These are phyloP conservation scores for Sporothrix luriei DNA, from an alignment of 2,329 filamentous ascomycete genomes.

Conservation along the genomic window DNA sequence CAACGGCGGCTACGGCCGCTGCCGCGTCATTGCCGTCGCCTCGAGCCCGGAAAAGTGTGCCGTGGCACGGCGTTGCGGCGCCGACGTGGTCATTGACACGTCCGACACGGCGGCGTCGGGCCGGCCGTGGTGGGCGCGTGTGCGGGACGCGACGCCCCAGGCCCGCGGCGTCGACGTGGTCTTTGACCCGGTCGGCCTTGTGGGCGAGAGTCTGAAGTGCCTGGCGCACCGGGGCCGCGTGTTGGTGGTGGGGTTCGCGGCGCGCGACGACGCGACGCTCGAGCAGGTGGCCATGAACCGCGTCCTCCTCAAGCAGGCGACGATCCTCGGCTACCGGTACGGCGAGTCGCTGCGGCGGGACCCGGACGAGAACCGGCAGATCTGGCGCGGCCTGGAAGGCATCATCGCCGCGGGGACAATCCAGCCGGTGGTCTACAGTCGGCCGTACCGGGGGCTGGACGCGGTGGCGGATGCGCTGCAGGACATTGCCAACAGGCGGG, in stretches of 20 bases:
- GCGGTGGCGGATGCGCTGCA: conserved; percentile 54
- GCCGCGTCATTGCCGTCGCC: conserved; percentile 57
- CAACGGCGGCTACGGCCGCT: conserved; percentile 45
- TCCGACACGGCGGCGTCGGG: conserved; percentile 28
- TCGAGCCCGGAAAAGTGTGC: conserved; percentile 51
- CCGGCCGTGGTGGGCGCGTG: conserved; percentile 53
- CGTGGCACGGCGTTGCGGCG: conserved; percentile 47
- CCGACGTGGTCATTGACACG: conserved; percentile 49
- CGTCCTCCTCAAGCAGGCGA: conserved; percentile 55
- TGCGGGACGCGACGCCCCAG: conserved; percentile 49
- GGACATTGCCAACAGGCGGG: conserved; percentile 53
- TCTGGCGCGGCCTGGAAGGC: conserved; percentile 55
- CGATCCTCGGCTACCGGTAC: conserved; percentile 60
- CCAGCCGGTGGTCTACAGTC: conserved; percentile 54
- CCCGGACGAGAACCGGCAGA: conserved; percentile 50
- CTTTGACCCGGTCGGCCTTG: conserved; percentile 60
- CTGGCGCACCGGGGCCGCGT: conserved; percentile 57
- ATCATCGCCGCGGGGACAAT: conserved; percentile 53
- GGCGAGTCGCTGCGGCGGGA: conserved; percentile 58
- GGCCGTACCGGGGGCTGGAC: conserved; percentile 53
- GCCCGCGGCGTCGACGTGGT: conserved; percentile 59
- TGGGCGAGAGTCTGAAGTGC: conserved; percentile 57
- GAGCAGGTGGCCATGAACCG: conserved; percentile 55
- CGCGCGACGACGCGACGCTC: conserved; percentile 40
- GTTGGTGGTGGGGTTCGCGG: conserved; percentile 62